A percentile compares a stretch with the other conserved stretches of the same genome.
phyloP scores from a whole-genome alignment of 106 monocot species.

The Cymbidium sinense region DNA sequence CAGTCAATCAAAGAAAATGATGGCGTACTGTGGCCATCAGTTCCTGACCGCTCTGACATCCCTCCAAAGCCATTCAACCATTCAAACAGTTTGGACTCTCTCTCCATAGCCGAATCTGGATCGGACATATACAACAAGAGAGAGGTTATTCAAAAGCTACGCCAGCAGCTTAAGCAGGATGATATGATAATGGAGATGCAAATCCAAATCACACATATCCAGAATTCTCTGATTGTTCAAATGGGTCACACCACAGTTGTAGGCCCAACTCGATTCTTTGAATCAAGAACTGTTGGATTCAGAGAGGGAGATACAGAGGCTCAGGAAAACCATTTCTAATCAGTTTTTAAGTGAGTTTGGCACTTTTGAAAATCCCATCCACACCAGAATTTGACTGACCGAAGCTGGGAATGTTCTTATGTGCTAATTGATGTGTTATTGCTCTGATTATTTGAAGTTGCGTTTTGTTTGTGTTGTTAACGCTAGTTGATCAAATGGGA shows the following conservation, averaged over 20 bases:
- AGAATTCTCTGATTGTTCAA: conserved; percentile 14
- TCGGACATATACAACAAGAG: conserved; percentile 23
- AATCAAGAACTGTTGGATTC: conserved; percentile 18
- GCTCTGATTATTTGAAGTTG: too few species aligned
- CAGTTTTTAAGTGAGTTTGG: conserved; percentile 6
- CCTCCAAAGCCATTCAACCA: conserved; percentile 24
- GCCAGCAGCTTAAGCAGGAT: conserved; percentile 26
- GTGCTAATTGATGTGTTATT: conserved; percentile 17
- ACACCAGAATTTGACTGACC: conserved; percentile 10
- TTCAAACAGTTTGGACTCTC: too few species aligned
- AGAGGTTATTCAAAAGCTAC: conserved; percentile 27
- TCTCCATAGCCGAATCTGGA: conserved; percentile 23
- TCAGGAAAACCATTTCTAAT: conserved; percentile 21
- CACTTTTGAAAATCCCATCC: conserved; percentile 8
- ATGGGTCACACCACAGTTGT: conserved; percentile 17
- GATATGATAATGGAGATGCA: conserved; percentile 39
- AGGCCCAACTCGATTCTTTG: conserved; percentile 15
- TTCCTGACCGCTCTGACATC: conserved; percentile 20
- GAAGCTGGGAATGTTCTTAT: conserved; percentile 26
- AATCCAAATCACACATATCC: conserved; percentile 15
- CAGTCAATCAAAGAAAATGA: not conserved
- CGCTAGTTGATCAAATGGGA: conserved; percentile 8
- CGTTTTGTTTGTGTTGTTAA: too few species aligned
- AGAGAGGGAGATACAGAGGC: conserved; percentile 14
- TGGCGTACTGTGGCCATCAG: not conserved